Conservation (phyloP, 75 land plant genomes). For the Azolla pinnata region DNA sequence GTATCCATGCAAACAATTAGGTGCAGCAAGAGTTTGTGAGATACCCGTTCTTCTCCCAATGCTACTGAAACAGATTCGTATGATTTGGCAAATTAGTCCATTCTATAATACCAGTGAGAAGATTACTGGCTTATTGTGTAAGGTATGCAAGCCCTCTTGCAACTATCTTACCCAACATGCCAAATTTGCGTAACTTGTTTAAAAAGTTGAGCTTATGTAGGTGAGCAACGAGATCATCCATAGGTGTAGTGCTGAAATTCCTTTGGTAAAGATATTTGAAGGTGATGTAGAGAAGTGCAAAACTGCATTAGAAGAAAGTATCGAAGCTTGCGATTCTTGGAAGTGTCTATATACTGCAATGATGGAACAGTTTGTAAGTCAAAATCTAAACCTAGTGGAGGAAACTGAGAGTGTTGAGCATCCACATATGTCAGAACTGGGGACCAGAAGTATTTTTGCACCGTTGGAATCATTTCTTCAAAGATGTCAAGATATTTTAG, state of each 20-base stretch:
- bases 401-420: constrained; percentile 2
- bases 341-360: constrained; percentile 20
- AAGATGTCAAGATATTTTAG: constrained; percentile 29
- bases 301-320: constrained; percentile 18
- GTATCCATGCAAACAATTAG: constrained; percentile 18
- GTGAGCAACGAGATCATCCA: constrained; percentile 27
- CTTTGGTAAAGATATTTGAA: constrained; percentile 20
- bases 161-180: neutral
- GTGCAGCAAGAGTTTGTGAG: constrained; percentile 11
- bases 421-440: neutral
- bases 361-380: constrained; percentile 3
- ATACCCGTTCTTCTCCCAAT: constrained; percentile 20
- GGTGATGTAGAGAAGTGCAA: constrained; percentile 23
- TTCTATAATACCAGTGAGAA: constrained; percentile 23
- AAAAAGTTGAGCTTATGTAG: constrained; percentile 11
- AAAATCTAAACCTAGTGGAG: neutral
- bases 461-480: constrained; percentile 26
- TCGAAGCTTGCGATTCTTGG: constrained; percentile 28
- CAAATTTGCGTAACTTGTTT: neutral
- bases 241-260: constrained; percentile 20
- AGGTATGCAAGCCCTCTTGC: constrained; percentile 7
- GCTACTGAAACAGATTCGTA: constrained; percentile 16
- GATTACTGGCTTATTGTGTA: constrained; percentile 18
- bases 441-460: constrained; percentile 17
- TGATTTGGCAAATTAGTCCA: constrained; percentile 30